A percentile compares a stretch with the other conserved stretches of the same genome.
These are phyloP conservation scores for Diaporthe caulivora DNA, from an alignment of 2,329 filamentous ascomycete species.

Conservation along the genomic window DNA sequence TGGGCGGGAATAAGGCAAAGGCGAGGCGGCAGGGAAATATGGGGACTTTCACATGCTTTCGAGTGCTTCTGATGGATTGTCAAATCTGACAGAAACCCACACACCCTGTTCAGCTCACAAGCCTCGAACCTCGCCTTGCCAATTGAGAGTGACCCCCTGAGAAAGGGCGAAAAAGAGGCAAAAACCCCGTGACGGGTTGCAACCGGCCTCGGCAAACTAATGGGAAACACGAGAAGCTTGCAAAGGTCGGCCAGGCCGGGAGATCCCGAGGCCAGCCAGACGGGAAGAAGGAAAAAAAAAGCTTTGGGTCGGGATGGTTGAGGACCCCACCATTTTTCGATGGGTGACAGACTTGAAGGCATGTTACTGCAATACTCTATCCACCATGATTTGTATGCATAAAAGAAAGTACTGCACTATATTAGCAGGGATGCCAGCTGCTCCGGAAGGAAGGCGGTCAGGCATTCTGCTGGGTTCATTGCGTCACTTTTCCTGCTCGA, in stretches of 20 bases:
- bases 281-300: constrained; percentile 3
- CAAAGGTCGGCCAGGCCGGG: constrained; percentile 30
- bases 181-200: background rate
- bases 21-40: constrained; percentile 20
- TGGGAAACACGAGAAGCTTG: constrained; percentile 13
- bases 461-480: constrained; percentile 31
- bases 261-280: constrained; percentile 11
- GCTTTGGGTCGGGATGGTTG: constrained; percentile 29
- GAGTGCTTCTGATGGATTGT: background rate
- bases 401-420: background rate
- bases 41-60: constrained; percentile 37
- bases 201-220: constrained; percentile 28
- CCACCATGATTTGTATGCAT: rapidly evolving
- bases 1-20: constrained; percentile 9
- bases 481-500: constrained; percentile 36
- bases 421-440: rapidly evolving
- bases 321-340: constrained; percentile 1
- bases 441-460: constrained; percentile 31
- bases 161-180: background rate
- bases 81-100: constrained; percentile 9
- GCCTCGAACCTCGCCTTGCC: constrained; percentile 30
- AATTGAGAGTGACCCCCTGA: background rate
- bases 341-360: too few relatives aligned
- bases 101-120: constrained; percentile 22
- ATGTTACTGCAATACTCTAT: background rate